Base-by-base conservation (phyloP, 208 protist species). In the Wallacemonas sp. region DNA sequence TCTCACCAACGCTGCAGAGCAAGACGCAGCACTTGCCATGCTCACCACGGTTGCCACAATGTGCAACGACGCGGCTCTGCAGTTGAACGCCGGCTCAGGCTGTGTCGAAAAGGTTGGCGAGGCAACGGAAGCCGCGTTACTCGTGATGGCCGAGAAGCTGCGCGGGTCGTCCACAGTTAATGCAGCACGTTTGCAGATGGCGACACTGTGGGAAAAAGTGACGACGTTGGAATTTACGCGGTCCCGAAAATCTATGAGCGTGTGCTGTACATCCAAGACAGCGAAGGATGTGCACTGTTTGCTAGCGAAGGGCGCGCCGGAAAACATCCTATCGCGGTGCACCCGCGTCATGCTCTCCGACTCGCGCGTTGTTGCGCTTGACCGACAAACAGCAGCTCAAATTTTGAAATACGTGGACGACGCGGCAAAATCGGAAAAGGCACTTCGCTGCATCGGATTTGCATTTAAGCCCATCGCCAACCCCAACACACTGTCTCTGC, bases 181-280 rank as follows among this genome's bases (percentile, higher is more conserved):
- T 52, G 41, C 26, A 3, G 89, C 74, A 36, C 62, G 78, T 14
- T 61, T 29, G 4, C 23, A 54, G 18, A 82, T 68, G 18, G 65
- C 66, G 20, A 1, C 49, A 1, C 65, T 74, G 38, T 91, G 89
- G 83, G 71, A 69, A 16, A 89, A 84, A 49, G 68, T 86, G 16
- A 67, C 79, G 0, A 97, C 91, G 14, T 81, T 98, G n/a, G 94
- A 98, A 73, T 99, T 99, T 69, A 97, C 89, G 4, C 84, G 97
- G 23, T 82, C 93, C 39, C 85, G 98, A 50, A 98, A 98, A 82
- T 97, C 89, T 18, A 99, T 99, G 97, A 92, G 85, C 61, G 95
- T 98, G 38, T 80, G 84, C 48, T 89, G 77, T 57, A 76, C 84
- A 14, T 81, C 76, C 0, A 45, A 59, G 10, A 26, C 55, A 0